Base-by-base conservation (phyloP, 371 early-diverging fungal species). In the Mucor circinelloides region DNA sequence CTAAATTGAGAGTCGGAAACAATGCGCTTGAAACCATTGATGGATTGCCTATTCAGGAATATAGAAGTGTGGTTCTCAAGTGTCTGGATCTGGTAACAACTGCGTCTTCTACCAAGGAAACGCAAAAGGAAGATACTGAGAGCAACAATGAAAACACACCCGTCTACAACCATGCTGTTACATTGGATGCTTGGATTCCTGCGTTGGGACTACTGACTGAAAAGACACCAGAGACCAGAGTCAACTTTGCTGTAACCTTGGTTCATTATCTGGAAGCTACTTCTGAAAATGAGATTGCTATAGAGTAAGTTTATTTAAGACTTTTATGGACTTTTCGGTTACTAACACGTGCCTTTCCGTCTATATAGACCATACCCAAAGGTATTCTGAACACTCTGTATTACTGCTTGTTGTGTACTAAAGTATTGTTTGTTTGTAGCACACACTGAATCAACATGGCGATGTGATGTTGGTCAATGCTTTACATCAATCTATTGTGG, bases 401-500 rank as follows among this genome's bases (percentile, higher is more conserved):
- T 23, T 48, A 12, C 28, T 21, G 19, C 0, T 6, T 44, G 19
- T 34, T n/a, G 19, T 44, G 19, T 19, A 44, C 44, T 44, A 50
- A 50, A 25, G 23, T 50, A 1, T 54, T 23, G 52, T 28, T 61
- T 63, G 23, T 30, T 27, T 42, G 25, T 30, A 71, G 73, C 64
- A 77, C 58, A 72, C 58, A 10, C 54, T 70, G 17, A 69, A 69
- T 8, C 76, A 78, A 60, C 83, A 70, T 66, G 75, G 71, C 67
- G 86, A 78, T 72, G 77, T 75, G 44, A 77, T 67, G 50, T 84
- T 91, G 63, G 77, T 87, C 34, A 77, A 82, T 36, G 74, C 81
- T 0, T 64, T 87, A 27, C 88, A 89, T 54, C 81, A 84, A 58
- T 74, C 82, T 3, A 56, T 93, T 40, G 75, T 87, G 48, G 83